Evolutionary conservation across 768 basidiomycete genomes (phyloP), one percentile per base, ranked within the genome.

Genomic region (Mycena albidolilacea): DNA sequence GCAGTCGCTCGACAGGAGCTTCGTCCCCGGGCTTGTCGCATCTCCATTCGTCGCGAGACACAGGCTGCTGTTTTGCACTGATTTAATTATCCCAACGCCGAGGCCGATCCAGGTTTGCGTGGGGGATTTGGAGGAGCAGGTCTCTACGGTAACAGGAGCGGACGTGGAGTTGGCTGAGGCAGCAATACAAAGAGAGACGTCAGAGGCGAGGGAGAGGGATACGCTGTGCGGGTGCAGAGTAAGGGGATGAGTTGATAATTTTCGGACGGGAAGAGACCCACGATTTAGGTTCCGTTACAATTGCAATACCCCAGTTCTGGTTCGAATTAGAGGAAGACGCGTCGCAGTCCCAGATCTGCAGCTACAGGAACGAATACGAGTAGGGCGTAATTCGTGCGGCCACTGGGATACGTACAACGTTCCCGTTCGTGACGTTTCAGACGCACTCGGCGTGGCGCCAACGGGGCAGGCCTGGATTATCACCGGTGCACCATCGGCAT

Each of bases 151-250:
- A 17, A 57, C 55, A 7, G 55, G 55, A 17, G 55, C 55, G 30
- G 55, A 57, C 37, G 55, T 57, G 35, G 55, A 57, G 55, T 57
- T 57, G 30, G 55, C 55, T 12, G 55, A 57, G 35, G 55, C 55
- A 14, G 55, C 14, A 37, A 57, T 57, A 30, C 55, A 57, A 57
- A 57, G 55, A 37, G 55, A 57, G 14, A 30, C 6, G 55, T 57
- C 55, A 35, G 55, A 57, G 35, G 35, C 55, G 55, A 57, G 30
- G 30, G 55, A 57, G 7, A 57, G 35, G 55, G 55, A 57, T 35
- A 57, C 55, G 35, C 55, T 57, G 55, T 57, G 37, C 15, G 35
- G 30, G 55, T 57, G 54, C 55, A 12, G 35, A 57, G 50, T 35
- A 57, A 57, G 55, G 17, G 55, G 14, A 57, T 57, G 55, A 57